phyloP scores from a whole-genome alignment of 495 filamentous ascomycete genomes.

The Podospora australis region DNA sequence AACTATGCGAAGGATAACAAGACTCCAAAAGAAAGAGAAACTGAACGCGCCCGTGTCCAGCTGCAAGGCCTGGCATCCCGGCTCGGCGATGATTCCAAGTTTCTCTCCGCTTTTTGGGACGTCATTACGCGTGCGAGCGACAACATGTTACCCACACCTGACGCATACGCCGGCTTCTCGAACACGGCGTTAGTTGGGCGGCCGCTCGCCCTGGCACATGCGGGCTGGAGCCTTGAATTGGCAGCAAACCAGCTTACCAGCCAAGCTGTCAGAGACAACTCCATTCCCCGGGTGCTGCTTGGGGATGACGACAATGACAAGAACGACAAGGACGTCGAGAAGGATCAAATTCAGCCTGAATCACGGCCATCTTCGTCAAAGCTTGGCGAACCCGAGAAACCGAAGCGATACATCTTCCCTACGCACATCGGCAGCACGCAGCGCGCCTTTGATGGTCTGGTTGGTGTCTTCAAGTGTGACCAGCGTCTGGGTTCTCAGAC shows the following conservation, averaged over 20 bases:
- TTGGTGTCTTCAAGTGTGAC: constrained; percentile 43
- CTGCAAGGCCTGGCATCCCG: constrained; percentile 9
- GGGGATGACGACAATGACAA: neutral
- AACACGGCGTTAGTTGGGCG: constrained; percentile 34
- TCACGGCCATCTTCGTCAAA: too few species aligned
- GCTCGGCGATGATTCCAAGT: constrained; percentile 9
- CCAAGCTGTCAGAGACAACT: constrained; percentile 5
- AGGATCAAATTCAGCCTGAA: too few species aligned
- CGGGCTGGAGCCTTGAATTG: constrained; percentile 43
- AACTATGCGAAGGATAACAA: too few species aligned
- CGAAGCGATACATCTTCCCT: constrained; percentile 37
- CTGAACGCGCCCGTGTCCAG: constrained; percentile 30
- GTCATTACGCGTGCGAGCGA: constrained; percentile 30
- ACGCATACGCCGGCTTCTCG: constrained; percentile 32
- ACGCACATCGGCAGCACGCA: constrained; percentile 38
- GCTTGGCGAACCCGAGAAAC: too few species aligned
- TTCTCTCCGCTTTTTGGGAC: constrained; percentile 31
- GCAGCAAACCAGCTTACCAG: constrained; percentile 10
- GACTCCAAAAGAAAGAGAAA: constrained; percentile 15
- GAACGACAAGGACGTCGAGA: too few species aligned
- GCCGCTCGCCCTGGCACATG: constrained; percentile 44
- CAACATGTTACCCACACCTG: constrained; percentile 25
- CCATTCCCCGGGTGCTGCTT: neutral
- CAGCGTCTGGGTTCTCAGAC: too few species aligned
- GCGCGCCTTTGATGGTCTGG: constrained; percentile 34